Evolutionary conservation across 768 basidiomycete genomes (phyloP).

Genomic region (Amanita jacksonii): DNA sequence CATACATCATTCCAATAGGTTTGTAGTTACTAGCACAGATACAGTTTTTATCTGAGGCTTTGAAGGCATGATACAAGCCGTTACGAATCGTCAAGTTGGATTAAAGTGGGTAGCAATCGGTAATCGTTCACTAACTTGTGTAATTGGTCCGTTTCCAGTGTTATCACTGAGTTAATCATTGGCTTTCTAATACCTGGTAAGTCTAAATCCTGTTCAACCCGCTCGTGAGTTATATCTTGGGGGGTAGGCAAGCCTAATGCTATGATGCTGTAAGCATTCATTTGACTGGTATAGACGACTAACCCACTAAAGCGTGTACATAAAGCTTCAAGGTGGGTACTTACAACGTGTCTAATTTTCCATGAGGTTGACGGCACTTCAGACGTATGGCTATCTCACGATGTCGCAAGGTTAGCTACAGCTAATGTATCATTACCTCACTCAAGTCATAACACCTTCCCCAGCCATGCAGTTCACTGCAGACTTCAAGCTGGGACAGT

Average conservation of each 20-base stretch:
- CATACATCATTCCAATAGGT: too few relatives aligned
- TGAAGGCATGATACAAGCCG: too few relatives aligned
- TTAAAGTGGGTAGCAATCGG: too few relatives aligned
- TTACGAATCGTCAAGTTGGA: too few relatives aligned
- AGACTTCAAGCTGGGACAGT: slow-evolving; percentile 73
- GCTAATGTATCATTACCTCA: too few relatives aligned
- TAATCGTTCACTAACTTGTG: too few relatives aligned
- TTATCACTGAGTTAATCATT: slow-evolving; percentile 19
- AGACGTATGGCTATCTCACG: slow-evolving; percentile 61
- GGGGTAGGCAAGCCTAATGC: slow-evolving; percentile 55
- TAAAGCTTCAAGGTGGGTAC: neutral
- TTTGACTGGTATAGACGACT: too few relatives aligned
- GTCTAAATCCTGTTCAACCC: neutral
- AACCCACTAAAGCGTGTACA: neutral
- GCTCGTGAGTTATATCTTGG: neutral
- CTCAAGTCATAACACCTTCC: neutral
- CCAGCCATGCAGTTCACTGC: slow-evolving; percentile 57
- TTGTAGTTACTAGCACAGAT: too few relatives aligned
- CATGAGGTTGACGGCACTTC: slow-evolving; percentile 10
- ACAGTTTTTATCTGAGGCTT: too few relatives aligned
- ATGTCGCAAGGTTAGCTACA: slow-evolving; percentile 36
- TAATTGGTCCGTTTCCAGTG: too few relatives aligned
- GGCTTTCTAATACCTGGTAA: neutral
- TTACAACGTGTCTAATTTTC: slow-evolving; percentile 10
- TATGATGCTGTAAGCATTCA: slow-evolving; percentile 65